Percentiles rank a stretch among this genome's conserved stretches.
phyloP scores from a whole-genome alignment of 2,329 filamentous ascomycete species.

The Geosmithia putterillii region DNA sequence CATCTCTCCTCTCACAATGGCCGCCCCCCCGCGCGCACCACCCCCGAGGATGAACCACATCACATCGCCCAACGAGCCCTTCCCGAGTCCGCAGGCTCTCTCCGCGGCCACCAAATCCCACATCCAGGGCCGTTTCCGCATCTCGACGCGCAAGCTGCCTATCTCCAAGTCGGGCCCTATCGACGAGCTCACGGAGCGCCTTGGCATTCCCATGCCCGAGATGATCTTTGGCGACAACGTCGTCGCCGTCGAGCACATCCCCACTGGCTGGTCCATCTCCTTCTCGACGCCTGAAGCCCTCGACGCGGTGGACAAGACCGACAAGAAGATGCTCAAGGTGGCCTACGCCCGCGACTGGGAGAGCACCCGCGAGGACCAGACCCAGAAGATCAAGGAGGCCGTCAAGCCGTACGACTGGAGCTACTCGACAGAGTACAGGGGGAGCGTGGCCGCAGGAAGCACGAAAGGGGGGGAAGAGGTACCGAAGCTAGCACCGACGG shows the following conservation, averaged over 20 bases:
- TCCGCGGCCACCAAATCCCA: conserved; percentile 42
- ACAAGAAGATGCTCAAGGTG: conserved; percentile 80
- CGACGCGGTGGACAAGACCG: conserved; percentile 89
- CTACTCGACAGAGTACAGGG: conserved; percentile 80
- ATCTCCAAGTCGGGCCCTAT: conserved; percentile 90
- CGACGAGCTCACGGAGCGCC: conserved; percentile 64
- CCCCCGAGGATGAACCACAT: conserved; percentile 25
- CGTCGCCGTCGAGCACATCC: conserved; percentile 60
- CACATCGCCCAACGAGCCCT: conserved; percentile 36
- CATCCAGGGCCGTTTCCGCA: conserved; percentile 54
- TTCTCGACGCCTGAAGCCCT: conserved; percentile 85
- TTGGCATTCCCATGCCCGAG: conserved; percentile 84
- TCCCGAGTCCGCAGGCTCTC: conserved; percentile 36
- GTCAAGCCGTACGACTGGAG: conserved; percentile 98
- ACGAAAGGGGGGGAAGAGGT: conserved; percentile 5
- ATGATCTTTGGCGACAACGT: conserved; percentile 99
- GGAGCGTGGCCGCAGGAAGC: conserved; percentile 30
- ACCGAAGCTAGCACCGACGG: conserved; percentile 14
- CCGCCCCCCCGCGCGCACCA: background rate
- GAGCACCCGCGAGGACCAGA: conserved; percentile 55
- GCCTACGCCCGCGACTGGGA: conserved; percentile 84
- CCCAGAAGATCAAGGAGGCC: conserved; percentile 81
- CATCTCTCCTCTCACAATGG: no score
- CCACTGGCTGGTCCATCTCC: conserved; percentile 62
- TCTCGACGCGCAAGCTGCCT: conserved; percentile 79